phyloP scores from a whole-genome alignment of 495 filamentous ascomycete genomes.

The Podospora pseudoanserina region DNA sequence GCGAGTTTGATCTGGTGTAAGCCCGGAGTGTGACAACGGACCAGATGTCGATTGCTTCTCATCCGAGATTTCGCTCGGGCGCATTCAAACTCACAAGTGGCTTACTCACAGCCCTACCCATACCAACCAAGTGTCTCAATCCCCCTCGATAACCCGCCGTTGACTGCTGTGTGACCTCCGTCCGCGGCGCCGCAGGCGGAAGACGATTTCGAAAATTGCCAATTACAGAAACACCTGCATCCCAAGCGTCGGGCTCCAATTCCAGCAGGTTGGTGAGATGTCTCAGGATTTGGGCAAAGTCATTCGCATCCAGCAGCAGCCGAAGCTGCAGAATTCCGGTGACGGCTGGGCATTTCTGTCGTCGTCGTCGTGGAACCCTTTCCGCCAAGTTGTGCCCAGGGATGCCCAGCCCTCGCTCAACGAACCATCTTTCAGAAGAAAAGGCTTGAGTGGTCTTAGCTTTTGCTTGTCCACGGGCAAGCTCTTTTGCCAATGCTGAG shows the following conservation, averaged over 20 bases:
- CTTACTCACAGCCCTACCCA: background rate
- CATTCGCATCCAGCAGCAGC: background rate
- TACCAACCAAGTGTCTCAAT: background rate
- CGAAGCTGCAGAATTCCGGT: background rate
- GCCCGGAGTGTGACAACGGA: background rate
- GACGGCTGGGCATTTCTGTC: background rate
- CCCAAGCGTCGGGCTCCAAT: background rate
- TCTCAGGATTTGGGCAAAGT: background rate
- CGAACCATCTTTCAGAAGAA: background rate
- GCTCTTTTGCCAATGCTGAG: constrained; percentile 1
- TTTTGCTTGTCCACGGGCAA: background rate
- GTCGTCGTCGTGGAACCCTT: background rate
- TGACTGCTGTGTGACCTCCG: background rate
- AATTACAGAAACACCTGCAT: background rate
- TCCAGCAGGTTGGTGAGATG: background rate
- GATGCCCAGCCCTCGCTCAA: background rate
- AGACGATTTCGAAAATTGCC: background rate
- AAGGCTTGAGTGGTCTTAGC: constrained; percentile 6
- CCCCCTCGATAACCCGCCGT: background rate
- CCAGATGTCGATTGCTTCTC: background rate
- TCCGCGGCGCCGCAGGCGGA: background rate
- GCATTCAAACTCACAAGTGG: background rate
- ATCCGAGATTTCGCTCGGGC: background rate
- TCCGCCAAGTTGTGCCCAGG: constrained; percentile 3
- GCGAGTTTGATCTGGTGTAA: background rate